Evolutionary conservation across 2,329 filamentous ascomycete species (phyloP), one percentile per base, ranked within the genome.

Genomic region (Exophiala aquamarina): DNA sequence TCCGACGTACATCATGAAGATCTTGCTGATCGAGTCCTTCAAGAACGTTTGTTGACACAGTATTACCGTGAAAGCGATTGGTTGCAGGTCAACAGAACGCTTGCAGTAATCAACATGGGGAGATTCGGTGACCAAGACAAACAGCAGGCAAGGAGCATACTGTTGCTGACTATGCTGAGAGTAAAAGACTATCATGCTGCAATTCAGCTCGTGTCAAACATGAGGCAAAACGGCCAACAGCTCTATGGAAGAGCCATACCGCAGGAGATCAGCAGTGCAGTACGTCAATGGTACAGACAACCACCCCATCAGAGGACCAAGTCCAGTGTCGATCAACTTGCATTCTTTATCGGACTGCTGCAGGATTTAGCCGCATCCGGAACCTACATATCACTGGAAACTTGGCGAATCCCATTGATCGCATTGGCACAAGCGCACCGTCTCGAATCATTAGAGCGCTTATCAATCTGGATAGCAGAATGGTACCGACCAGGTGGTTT

Each of bases 1-100:
- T 83, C 75, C 54, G 83, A 87, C 60, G 77, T 84, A 48, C 83
- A 86, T 65, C 82, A 82, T 2, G 82, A 85, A 50, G 72, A 76
- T 6, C 75, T 83, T 40, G 81, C 82, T 55, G 76, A 86, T 58
- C 54, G 51, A 4, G 54, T 67, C 4, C 65, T 78, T 9, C 82
- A 85, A 58, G 73, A 79, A 51, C 65, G 67, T 3, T 65, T 86
- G 3, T 67, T 86, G 2, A 55, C 68, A 3, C 70, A 70, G 10
- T 81, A 79, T 58, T 70, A 81, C 18, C 62, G 71, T n/a, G 63
- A 65, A 21, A 66, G 69, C 36, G 75, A 84, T 49, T 74, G 71
- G 70, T 55, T 59, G 13, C 73, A 75, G 47, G 77, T 78, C 41
- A 75, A 79, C 47, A 68, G 80, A 43, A 80, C 80, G 1, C 64